Conservation (phyloP, 1,284 basidiomycete species). For the Porodaedalea pini region DNA sequence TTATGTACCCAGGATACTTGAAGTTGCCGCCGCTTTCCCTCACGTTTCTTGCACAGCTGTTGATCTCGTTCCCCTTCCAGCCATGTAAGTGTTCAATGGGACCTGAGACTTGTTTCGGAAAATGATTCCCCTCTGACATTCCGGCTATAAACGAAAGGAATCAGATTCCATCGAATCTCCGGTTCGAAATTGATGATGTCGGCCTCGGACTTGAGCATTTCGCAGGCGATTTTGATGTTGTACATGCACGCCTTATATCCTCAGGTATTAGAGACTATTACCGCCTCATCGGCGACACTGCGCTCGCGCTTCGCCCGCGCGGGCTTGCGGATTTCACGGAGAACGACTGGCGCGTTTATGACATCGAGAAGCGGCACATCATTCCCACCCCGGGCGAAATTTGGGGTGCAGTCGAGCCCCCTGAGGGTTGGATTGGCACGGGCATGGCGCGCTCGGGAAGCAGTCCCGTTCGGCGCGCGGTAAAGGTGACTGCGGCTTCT, state of each 20-base stretch:
- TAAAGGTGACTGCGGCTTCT: slow-evolving; percentile 25
- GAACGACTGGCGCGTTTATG: slow-evolving; percentile 64
- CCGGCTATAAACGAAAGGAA: slow-evolving; percentile 1
- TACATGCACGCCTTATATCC: slow-evolving; percentile 64
- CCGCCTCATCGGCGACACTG: slow-evolving; percentile 62
- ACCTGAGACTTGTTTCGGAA: not conserved
- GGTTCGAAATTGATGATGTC: slow-evolving; percentile 79
- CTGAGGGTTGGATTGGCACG: slow-evolving; percentile 12
- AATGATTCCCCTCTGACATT: not conserved
- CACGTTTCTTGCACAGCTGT: slow-evolving; percentile 65
- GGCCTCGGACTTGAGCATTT: slow-evolving; percentile 79
- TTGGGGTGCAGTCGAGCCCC: slow-evolving; percentile 12
- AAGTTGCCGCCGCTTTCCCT: slow-evolving; percentile 69
- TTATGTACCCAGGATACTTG: slow-evolving; percentile 57
- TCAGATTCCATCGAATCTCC: slow-evolving; percentile 55
- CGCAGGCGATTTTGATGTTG: slow-evolving; percentile 70
- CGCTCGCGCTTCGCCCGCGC: slow-evolving; percentile 61
- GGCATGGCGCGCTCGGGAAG: slow-evolving; percentile 12
- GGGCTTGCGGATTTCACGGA: slow-evolving; percentile 65
- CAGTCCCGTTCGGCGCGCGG: not conserved
- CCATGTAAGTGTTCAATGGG: slow-evolving; percentile 41
- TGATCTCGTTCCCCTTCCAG: slow-evolving; percentile 74
- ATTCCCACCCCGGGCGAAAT: slow-evolving; percentile 27
- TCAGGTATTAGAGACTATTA: slow-evolving; percentile 70
- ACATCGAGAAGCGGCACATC: slow-evolving; percentile 43